These are phyloP conservation scores for Protomyces lactucae-debilis DNA, from an alignment of 1,139 yeast genomes.

Conservation along the genomic window DNA sequence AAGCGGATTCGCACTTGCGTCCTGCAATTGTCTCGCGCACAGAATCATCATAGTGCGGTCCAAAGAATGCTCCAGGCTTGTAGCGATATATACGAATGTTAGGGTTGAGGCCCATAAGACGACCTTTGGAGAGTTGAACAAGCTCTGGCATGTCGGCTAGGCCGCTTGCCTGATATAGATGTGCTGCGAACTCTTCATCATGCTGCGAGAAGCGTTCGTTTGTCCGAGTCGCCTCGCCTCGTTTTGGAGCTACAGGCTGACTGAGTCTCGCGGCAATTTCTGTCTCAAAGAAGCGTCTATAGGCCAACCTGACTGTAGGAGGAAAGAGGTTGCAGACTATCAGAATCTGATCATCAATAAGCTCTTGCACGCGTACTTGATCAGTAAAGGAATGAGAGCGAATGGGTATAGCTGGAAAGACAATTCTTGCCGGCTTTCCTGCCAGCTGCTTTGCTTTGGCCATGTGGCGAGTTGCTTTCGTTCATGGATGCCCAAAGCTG, in stretches of 20 bases:
- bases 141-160: conserved; percentile 37
- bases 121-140: conserved; percentile 34
- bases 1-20: neutral
- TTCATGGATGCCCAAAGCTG: too few species aligned
- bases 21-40: conserved; percentile 43
- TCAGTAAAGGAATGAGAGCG: conserved; percentile 1
- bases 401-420: conserved; percentile 1
- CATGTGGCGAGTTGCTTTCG: neutral
- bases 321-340: conserved; percentile 48
- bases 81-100: conserved; percentile 57
- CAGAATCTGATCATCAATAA: conserved; percentile 45
- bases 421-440: neutral
- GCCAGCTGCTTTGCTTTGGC: neutral
- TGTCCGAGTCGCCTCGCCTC: conserved; percentile 55
- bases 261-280: conserved; percentile 38
- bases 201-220: conserved; percentile 51
- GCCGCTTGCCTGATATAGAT: conserved; percentile 15
- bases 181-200: conserved; percentile 44
- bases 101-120: conserved; percentile 53
- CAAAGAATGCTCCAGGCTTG: conserved; percentile 51
- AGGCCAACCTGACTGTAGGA: conserved; percentile 45
- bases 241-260: conserved; percentile 35
- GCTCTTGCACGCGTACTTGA: neutral
- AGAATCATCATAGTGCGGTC: conserved; percentile 60
- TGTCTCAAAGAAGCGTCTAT: conserved; percentile 44